Evolutionary conservation across 2,329 filamentous ascomycete species (phyloP), one percentile per base, ranked within the genome.

Genomic region (Claviceps sp.): DNA sequence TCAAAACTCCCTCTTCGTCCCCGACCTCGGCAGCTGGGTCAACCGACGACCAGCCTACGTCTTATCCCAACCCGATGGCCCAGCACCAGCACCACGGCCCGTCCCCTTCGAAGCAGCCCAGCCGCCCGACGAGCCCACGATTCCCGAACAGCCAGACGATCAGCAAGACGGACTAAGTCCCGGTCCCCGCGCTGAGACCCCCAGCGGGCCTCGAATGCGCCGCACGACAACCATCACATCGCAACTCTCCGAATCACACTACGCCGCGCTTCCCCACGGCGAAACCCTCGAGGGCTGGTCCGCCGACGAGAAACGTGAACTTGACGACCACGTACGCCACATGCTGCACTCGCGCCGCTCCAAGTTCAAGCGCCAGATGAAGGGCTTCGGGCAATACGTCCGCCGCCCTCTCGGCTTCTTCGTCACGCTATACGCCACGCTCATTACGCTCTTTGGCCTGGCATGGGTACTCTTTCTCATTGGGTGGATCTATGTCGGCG

Each of bases 391-490:
- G 3, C 81, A 91, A 67, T 95, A 94, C 62, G 76, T 89, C 14
- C 76, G 75, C 41, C 80, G 81, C 59, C 87, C 89, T 1, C 74
- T 95, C 40, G 89, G 89, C 1, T 88, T 93, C 62, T 76, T 90
- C 51, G 85, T 95, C 54, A 93, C 87, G 0, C 69, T 94, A 4
- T 95, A 95, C 65, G 88, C 87, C 8, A 82, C 78, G 1, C 73
- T 91, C 19, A 90, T 95, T 59, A 93, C 88, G 0, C 73, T 90
- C 0, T 95, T 94, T 59, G 88, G 88, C 61, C 73, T 91, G 13
- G 86, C 86, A 0, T 95, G 88, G 89, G 88, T 95, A 1, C 76
- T 94, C n/a, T 93, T 91, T 68, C 72, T 94, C 51, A 95, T 95
- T 63, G 87, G 84, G 47, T 94, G 88, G 88, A 87, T 93, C 62